Evolutionary conservation across 306 rosid genomes (phyloP).

Genomic region (Chamaecrista fasciculata): DNA sequence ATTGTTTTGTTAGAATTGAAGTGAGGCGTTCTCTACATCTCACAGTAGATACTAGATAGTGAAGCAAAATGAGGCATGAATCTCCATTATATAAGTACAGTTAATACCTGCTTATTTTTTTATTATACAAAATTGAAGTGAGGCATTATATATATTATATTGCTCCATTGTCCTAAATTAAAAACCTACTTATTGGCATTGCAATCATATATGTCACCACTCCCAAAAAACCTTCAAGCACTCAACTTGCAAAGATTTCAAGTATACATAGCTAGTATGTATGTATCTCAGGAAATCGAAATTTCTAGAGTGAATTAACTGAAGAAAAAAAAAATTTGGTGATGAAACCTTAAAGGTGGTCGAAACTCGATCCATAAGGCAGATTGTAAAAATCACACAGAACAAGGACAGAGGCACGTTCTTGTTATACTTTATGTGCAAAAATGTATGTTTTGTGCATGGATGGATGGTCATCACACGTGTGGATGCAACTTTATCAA

Average conservation of each 20-base stretch:
- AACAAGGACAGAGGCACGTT: neutral
- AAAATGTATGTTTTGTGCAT: neutral
- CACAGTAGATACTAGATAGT: slow-evolving; percentile 40
- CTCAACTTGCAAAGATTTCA: neutral
- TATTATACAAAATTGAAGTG: slow-evolving; percentile 11
- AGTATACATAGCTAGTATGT: too few species aligned
- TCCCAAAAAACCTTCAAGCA: neutral
- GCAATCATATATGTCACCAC: too few species aligned
- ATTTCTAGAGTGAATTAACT: neutral
- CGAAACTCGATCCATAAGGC: neutral
- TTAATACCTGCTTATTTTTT: slow-evolving; percentile 3
- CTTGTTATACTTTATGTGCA: neutral
- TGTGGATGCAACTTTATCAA: neutral
- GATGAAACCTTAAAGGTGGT: neutral
- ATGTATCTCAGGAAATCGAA: neutral
- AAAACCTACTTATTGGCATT: too few species aligned
- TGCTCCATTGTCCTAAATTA: slow-evolving; percentile 11
- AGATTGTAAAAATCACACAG: neutral
- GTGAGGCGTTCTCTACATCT: slow-evolving; percentile 26
- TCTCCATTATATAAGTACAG: slow-evolving; percentile 40
- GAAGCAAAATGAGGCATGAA: slow-evolving; percentile 40
- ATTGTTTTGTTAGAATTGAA: slow-evolving; percentile 15
- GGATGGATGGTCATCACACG: neutral
- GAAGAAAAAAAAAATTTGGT: neutral
- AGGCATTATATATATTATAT: slow-evolving; percentile 12